Percentiles rank a stretch among this genome's conserved stretches.
These are phyloP conservation scores for Calonectria naviculata DNA, from an alignment of 2,329 filamentous ascomycete species.

Conservation along the genomic window DNA sequence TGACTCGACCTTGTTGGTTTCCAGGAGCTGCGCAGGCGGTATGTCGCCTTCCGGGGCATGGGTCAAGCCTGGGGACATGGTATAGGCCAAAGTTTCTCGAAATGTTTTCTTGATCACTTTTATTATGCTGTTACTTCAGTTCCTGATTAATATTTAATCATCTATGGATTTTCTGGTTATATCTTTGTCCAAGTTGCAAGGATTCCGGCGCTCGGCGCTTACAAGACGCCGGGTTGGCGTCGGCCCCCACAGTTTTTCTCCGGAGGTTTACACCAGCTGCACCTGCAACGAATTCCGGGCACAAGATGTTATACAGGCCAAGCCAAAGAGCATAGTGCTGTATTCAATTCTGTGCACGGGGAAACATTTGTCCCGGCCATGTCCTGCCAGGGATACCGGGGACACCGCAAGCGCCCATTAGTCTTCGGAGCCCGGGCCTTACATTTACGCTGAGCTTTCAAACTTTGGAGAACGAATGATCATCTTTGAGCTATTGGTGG, in stretches of 20 bases:
- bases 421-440: background rate
- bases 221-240: background rate
- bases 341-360: background rate
- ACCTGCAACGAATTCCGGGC: background rate
- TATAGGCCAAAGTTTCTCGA: background rate
- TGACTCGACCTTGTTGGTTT: background rate
- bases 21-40: background rate
- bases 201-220: conserved; percentile 12
- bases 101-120: background rate
- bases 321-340: background rate
- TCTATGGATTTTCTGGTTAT: background rate
- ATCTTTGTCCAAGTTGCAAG: background rate
- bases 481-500: background rate
- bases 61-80: background rate
- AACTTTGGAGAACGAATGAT: background rate
- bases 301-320: background rate
- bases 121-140: background rate
- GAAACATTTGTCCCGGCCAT: background rate
- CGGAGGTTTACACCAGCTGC: background rate
- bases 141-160: background rate
- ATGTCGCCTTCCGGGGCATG: background rate
- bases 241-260: background rate
- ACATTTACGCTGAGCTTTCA: background rate
- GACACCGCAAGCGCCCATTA: background rate
- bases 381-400: background rate